A percentile compares a stretch with the other conserved stretches of the same genome.
These are phyloP conservation scores for Pelargonium fulgidum DNA, from an alignment of 441 rosid genomes.

Conservation along the genomic window DNA sequence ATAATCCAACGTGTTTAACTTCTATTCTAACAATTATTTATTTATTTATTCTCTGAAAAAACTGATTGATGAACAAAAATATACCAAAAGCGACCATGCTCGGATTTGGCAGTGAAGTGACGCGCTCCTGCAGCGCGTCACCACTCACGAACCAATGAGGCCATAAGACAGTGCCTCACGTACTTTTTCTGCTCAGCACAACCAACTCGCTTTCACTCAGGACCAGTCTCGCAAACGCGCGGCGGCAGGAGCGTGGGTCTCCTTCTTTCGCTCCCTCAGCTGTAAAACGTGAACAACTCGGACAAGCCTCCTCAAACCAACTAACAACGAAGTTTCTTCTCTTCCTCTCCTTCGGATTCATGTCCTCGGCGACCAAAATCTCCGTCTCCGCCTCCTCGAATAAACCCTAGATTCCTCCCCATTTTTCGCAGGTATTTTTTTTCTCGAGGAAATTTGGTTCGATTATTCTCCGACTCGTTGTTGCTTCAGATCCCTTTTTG, in stretches of 20 bases:
- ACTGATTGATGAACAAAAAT: conserved; percentile 2
- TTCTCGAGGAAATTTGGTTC: neutral
- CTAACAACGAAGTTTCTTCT: conserved; percentile 18
- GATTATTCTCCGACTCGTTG: neutral
- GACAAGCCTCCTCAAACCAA: conserved; percentile 14
- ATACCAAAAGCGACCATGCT: neutral
- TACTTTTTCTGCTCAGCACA: conserved; percentile 23
- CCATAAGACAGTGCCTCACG: conserved; percentile 19
- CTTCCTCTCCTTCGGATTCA: conserved; percentile 19
- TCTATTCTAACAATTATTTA: no score
- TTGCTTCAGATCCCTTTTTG: conserved; percentile 25
- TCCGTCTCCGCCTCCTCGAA: conserved; percentile 16
- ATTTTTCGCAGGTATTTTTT: conserved; percentile 28
- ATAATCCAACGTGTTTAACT: no score
- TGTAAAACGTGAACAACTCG: conserved; percentile 19
- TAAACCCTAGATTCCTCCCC: conserved; percentile 40
- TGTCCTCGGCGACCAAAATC: conserved; percentile 10
- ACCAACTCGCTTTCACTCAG: conserved; percentile 14
- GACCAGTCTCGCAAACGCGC: conserved; percentile 19
- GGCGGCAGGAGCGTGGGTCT: conserved; percentile 15
- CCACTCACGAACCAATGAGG: conserved; percentile 27
- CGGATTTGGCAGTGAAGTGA: neutral
- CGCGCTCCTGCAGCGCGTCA: neutral
- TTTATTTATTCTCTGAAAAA: neutral
- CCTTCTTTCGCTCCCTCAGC: neutral